Percentiles rank a stretch among this genome's conserved stretches.
Evolutionary conservation across 768 basidiomycete genomes (phyloP).

Genomic region (Lactifluus piperatus): DNA sequence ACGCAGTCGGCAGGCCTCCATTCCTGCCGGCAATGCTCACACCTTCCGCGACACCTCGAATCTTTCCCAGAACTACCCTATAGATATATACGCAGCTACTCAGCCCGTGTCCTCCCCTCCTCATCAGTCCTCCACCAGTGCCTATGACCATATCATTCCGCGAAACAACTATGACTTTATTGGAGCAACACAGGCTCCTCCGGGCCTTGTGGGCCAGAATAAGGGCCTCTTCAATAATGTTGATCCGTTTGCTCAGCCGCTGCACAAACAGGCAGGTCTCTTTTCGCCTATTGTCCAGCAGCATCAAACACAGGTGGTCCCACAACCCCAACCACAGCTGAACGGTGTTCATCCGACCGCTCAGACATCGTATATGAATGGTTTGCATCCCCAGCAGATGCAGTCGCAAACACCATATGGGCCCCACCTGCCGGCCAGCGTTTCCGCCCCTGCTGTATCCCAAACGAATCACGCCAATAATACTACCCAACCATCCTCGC

Average conservation of each 20-base stretch:
- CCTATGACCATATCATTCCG: slow-evolving; percentile 15
- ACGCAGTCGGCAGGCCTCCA: slow-evolving; percentile 18
- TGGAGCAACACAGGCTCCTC: slow-evolving; percentile 8
- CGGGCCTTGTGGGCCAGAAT: slow-evolving; percentile 11
- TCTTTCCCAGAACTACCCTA: slow-evolving; percentile 18
- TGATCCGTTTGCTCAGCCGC: slow-evolving; percentile 19
- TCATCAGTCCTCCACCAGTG: slow-evolving; percentile 14
- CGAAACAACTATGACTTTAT: slow-evolving; percentile 15
- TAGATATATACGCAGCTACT: slow-evolving; percentile 18
- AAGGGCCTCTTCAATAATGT: slow-evolving; percentile 16
- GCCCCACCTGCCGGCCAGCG: slow-evolving; percentile 48
- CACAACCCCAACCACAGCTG: slow-evolving; percentile 28
- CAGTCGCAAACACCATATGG: slow-evolving; percentile 74
- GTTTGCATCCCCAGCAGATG: slow-evolving; percentile 31
- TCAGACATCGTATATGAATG: slow-evolving; percentile 32
- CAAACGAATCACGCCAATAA: slow-evolving; percentile 25
- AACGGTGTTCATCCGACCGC: slow-evolving; percentile 25
- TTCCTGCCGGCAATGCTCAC: slow-evolving; percentile 10
- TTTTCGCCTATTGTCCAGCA: slow-evolving; percentile 29
- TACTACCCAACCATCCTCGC: slow-evolving; percentile 27
- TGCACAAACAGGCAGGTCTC: slow-evolving; percentile 21
- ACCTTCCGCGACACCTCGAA: slow-evolving; percentile 22
- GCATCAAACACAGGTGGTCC: slow-evolving; percentile 29
- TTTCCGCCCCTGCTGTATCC: slow-evolving; percentile 23
- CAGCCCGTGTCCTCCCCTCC: slow-evolving; percentile 19